Evolutionary conservation across 257 asterid species (phyloP).

Genomic region (Nicotiana tomentosiformis): DNA sequence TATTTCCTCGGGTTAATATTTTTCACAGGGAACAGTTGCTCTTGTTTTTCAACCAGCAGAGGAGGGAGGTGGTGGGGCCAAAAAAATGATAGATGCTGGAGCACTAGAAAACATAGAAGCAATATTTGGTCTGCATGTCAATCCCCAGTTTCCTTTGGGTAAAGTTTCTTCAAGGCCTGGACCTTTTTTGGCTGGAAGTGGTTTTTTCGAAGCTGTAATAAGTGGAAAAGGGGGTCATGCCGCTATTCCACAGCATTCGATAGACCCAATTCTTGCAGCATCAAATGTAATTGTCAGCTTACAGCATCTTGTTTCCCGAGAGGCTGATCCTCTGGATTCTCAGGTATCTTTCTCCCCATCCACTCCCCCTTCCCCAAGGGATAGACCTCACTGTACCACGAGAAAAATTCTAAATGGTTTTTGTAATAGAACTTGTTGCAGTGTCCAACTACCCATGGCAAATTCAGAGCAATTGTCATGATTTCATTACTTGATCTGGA

Average conservation of each 20-base stretch:
- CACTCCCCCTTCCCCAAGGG: neutral
- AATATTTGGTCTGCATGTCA: conserved; percentile 66
- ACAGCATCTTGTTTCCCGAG: conserved; percentile 86
- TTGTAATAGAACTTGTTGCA: neutral
- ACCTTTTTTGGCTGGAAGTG: conserved; percentile 77
- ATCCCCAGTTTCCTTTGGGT: conserved; percentile 40
- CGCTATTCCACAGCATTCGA: conserved; percentile 86
- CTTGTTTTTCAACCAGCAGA: conserved; percentile 97
- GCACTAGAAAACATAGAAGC: conserved; percentile 70
- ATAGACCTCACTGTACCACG: neutral
- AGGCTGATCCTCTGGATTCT: conserved; percentile 95
- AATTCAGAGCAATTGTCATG: neutral
- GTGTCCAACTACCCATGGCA: neutral
- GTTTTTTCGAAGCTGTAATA: conserved; percentile 81
- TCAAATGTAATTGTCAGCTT: conserved; percentile 79
- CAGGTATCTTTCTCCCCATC: conserved; percentile 42
- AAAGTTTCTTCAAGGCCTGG: conserved; percentile 57
- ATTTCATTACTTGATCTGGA: neutral
- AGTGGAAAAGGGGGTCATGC: conserved; percentile 97
- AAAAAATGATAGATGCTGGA: conserved; percentile 77
- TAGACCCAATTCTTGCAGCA: conserved; percentile 88
- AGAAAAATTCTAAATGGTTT: neutral
- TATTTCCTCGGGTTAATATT: neutral
- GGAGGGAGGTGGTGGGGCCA: conserved; percentile 97
- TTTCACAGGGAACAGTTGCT: conserved; percentile 77